A percentile compares a stretch with the other conserved stretches of the same genome.
Evolutionary conservation across 345 rosid genomes (phyloP).

Genomic region (Salix arbutifolia): DNA sequence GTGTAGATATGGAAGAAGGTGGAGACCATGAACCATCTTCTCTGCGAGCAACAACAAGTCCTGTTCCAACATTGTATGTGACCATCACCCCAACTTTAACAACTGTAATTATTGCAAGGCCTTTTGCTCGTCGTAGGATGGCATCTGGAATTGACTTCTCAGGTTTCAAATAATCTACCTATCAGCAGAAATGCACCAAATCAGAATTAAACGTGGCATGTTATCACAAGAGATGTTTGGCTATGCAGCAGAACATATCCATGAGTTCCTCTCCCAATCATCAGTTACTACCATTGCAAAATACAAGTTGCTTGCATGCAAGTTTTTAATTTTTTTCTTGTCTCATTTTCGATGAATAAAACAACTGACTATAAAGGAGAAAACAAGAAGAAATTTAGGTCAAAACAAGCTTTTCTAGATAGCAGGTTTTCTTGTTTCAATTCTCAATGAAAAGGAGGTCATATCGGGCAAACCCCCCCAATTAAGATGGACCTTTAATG

Average conservation of each 20-base stretch:
- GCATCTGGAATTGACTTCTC: constrained; percentile 85
- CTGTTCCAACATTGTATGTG: constrained; percentile 89
- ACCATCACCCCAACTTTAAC: constrained; percentile 87
- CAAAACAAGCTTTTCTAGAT: not conserved
- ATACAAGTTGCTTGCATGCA: not conserved
- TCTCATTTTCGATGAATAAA: not conserved
- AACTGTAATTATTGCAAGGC: constrained; percentile 82
- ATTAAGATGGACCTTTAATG: not conserved
- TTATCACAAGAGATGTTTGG: not conserved
- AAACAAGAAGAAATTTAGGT: not conserved
- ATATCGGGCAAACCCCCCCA: not conserved
- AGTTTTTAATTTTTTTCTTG: not conserved
- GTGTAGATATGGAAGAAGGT: constrained; percentile 87
- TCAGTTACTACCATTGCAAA: not conserved
- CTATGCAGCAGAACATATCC: not conserved
- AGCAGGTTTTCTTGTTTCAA: not conserved
- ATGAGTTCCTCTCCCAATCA: not conserved
- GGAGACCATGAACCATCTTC: constrained; percentile 98
- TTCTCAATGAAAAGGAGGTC: not conserved
- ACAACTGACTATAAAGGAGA: not conserved
- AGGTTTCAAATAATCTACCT: constrained; percentile 74
- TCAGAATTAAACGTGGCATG: constrained; percentile 4
- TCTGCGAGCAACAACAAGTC: constrained; percentile 78
- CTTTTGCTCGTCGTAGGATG: constrained; percentile 74
- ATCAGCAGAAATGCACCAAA: constrained; percentile 18